Evolutionary conservation across 2,329 filamentous ascomycete genomes (phyloP).

Genomic region (Colletotrichum melonis): DNA sequence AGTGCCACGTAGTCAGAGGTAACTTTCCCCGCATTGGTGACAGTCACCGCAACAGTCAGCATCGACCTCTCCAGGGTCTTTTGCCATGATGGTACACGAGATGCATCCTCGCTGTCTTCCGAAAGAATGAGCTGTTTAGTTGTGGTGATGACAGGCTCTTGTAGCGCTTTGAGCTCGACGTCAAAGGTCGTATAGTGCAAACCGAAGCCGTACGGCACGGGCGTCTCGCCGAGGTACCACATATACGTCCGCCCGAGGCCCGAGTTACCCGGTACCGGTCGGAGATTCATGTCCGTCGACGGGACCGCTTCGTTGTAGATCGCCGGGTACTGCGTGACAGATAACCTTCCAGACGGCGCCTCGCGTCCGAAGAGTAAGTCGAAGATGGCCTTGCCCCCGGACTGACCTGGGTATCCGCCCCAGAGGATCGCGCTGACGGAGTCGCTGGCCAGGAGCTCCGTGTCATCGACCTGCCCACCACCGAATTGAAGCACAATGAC

Average conservation of each 20-base stretch:
- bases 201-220: constrained; percentile 65
- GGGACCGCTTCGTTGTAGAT: constrained; percentile 60
- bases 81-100: constrained; percentile 1
- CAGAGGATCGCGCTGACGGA: constrained; percentile 65
- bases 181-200: constrained; percentile 69
- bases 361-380: constrained; percentile 62
- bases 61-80: background rate
- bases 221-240: constrained; percentile 63
- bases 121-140: background rate
- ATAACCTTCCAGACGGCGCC: constrained; percentile 64
- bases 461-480: constrained; percentile 64
- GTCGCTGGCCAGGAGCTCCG: constrained; percentile 56
- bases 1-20: constrained; percentile 65
- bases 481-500: constrained; percentile 64
- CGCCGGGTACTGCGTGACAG: constrained; percentile 66
- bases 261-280: constrained; percentile 52
- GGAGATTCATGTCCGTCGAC: constrained; percentile 67
- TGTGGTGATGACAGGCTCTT: background rate
- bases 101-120: background rate
- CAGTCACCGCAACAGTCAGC: constrained; percentile 50
- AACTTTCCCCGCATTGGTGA: constrained; percentile 59
- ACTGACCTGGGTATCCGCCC: constrained; percentile 70
- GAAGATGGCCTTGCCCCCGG: constrained; percentile 65
- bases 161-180: constrained; percentile 27
- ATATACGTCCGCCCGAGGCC: constrained; percentile 64